phyloP scores from a whole-genome alignment of 768 basidiomycete genomes.

The Russula olivacea region DNA sequence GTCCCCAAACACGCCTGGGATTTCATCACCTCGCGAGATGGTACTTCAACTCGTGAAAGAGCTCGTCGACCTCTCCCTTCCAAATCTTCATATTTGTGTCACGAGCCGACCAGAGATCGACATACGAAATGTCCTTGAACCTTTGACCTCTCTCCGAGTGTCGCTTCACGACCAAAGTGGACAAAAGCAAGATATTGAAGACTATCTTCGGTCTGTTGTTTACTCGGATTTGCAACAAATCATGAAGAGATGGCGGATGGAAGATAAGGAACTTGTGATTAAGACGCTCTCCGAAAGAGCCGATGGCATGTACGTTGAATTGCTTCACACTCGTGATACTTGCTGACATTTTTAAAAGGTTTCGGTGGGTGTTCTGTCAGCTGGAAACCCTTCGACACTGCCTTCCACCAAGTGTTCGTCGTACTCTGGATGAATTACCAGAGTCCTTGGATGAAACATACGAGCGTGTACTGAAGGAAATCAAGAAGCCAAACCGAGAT shows the following conservation, averaged over 20 bases:
- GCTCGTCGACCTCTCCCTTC: not conserved
- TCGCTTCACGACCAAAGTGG: constrained; percentile 1
- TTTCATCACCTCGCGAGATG: not conserved
- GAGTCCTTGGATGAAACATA: not conserved
- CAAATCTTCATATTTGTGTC: constrained; percentile 2
- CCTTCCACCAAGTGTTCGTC: not conserved
- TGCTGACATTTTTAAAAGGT: not conserved
- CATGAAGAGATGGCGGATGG: not conserved
- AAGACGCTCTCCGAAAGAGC: constrained; percentile 1
- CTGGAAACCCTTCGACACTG: constrained; percentile 1
- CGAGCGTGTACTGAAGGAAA: not conserved
- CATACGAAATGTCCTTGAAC: not conserved
- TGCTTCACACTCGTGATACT: too few relatives aligned
- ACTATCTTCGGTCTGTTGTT: not conserved
- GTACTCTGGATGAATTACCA: not conserved
- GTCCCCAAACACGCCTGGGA: not conserved
- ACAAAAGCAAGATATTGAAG: not conserved
- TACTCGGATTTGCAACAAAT: not conserved
- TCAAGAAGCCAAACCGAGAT: not conserved
- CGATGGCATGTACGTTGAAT: constrained; percentile 11
- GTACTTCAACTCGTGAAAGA: constrained; percentile 1
- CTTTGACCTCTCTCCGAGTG: not conserved
- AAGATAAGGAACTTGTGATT: not conserved
- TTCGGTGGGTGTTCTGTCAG: not conserved
- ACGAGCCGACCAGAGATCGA: constrained; percentile 11